Percentiles rank a stretch among this genome's conserved stretches.
These are phyloP conservation scores for Xylariaceae sp. DNA, from an alignment of 2,329 filamentous ascomycete genomes.

Conservation along the genomic window DNA sequence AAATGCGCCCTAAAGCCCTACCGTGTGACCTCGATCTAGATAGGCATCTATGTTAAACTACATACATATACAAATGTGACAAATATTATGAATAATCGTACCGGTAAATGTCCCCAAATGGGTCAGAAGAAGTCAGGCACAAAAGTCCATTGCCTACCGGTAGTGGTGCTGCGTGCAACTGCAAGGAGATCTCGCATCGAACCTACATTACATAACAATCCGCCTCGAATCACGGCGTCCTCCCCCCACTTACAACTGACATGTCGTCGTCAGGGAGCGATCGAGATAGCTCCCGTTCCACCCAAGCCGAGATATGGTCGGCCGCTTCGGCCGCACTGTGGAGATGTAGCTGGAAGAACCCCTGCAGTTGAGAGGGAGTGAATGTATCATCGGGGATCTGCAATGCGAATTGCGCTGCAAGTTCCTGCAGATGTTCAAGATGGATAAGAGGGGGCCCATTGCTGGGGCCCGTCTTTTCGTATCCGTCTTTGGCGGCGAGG, in stretches of 20 bases:
- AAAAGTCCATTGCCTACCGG: background rate
- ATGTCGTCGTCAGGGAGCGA: conserved; percentile 29
- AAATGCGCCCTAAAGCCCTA: background rate
- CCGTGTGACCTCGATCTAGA: background rate
- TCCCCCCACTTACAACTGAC: conserved; percentile 28
- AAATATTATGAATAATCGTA: too few species aligned
- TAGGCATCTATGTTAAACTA: too few species aligned
- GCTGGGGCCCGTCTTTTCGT: background rate
- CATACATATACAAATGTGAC: too few species aligned
- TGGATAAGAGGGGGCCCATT: background rate
- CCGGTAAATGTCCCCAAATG: too few species aligned
- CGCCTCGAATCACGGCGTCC: conserved; percentile 3
- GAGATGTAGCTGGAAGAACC: conserved; percentile 36
- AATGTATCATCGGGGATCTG: conserved; percentile 35
- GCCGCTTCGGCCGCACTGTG: conserved; percentile 32
- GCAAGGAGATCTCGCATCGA: conserved; percentile 1
- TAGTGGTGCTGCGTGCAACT: too few species aligned
- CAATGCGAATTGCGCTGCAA: conserved; percentile 31
- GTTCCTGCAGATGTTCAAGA: conserved; percentile 16
- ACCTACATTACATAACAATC: background rate
- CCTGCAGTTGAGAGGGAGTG: conserved; percentile 36
- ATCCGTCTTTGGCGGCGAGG: conserved; percentile 1
- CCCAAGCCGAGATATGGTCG: conserved; percentile 28
- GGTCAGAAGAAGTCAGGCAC: too few species aligned
- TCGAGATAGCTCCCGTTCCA: conserved; percentile 29